A percentile compares a stretch with the other conserved stretches of the same genome.
Evolutionary conservation across 192 early-diverging fungal species (phyloP).

Genomic region (Polychytrium aggregatum): DNA sequence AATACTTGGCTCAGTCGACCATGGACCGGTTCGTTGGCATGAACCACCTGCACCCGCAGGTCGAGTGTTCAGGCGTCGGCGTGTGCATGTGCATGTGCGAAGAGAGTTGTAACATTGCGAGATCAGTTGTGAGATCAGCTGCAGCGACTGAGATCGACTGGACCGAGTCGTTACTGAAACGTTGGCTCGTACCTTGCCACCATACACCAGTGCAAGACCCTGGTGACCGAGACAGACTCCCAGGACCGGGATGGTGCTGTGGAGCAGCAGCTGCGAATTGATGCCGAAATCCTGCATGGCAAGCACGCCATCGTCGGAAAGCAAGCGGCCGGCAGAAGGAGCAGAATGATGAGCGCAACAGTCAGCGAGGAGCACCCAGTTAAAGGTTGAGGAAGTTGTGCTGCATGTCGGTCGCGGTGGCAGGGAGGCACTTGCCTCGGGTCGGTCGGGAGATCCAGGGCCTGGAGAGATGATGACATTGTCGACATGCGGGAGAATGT

Average conservation of each 20-base stretch:
- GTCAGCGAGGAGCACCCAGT: too few relatives aligned
- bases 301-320: too few relatives aligned
- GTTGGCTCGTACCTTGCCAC: constrained; percentile 38
- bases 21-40: constrained; percentile 65
- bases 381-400: too few relatives aligned
- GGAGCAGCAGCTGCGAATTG: constrained; percentile 43
- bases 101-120: background rate
- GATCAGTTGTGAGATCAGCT: too few relatives aligned
- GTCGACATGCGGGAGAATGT: constrained; percentile 74
- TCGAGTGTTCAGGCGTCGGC: background rate
- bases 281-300: constrained; percentile 66
- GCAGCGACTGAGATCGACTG: too few relatives aligned
- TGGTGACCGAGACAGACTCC: constrained; percentile 95
- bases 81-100: too few relatives aligned
- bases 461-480: constrained; percentile 88
- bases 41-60: constrained; percentile 33
- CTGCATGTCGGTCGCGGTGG: too few relatives aligned
- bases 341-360: too few relatives aligned
- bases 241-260: constrained; percentile 57
- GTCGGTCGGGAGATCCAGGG: constrained; percentile 68
- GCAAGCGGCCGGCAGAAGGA: too few relatives aligned
- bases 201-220: constrained; percentile 62
- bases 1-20: constrained; percentile 57
- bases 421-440: constrained; percentile 17
- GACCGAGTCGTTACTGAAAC: too few relatives aligned